Base-by-base conservation (phyloP, 352 stramenopile genomes). In the Pythium apleroticum region DNA sequence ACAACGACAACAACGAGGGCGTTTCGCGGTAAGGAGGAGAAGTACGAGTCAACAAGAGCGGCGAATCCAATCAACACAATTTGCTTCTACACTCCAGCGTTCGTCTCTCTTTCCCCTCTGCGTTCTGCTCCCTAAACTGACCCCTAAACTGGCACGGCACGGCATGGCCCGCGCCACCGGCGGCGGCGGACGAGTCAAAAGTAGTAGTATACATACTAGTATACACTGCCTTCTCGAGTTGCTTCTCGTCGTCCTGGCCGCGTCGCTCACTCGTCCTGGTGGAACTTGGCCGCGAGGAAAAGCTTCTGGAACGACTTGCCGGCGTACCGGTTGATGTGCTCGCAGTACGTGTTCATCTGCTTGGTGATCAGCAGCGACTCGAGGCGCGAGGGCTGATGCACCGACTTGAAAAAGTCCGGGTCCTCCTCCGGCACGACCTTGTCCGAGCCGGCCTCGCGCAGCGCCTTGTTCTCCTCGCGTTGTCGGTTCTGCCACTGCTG, bases 321-420 rank as follows among this genome's bases (percentile, higher is more conserved):
- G 50, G 88, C 81, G 74, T 96, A 97, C 54, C 84, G 84, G 76
- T 97, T 97, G 72, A 97, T 93, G 77, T 96, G 86, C 70, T 96
- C 84, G 72, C 88, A 96, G 82, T 97, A 97, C 76, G 85, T 93
- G 76, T 95, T 94, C 80, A 97, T 96, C 78, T 97, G 90, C 75
- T 96, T 96, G 61, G 85, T 93, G 74, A 95, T 94, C 45, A 97
- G 72, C 49, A 97, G 84, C 64, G 88, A 86, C 71, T 96, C 90
- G 52, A 96, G 78, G 43, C 86, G 86, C 70, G 85, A 94, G 11
- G 88, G 88, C 71, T 96, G 88, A 73, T 91, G 84, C 50, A 96
- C 76, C 62, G 81, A 86, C 76, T 96, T 94, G 69, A 93, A 93
- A 67, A 92, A 91, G 61, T 89, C 81, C 1, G 88, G 66, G 75